Base-by-base conservation (phyloP, 805 yeast genomes). In the Pichia cabralensis region DNA sequence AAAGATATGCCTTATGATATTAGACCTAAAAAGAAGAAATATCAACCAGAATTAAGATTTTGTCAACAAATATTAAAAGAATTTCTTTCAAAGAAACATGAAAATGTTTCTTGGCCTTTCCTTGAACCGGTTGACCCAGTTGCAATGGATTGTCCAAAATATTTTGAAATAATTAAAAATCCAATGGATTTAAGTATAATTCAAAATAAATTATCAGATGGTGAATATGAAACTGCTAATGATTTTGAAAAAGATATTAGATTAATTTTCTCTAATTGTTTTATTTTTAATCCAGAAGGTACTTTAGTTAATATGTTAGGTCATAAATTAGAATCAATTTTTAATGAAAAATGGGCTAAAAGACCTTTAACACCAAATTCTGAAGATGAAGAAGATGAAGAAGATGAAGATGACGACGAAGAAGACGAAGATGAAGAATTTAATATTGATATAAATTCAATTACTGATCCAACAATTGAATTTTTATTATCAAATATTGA, bases 181-280 rank as follows among this genome's bases (percentile, higher is more conserved):
- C 98, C 98, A 40, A 92, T 92, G 97, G 98, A 92, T 59, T 67
- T 92, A 46, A 76, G 89, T 22, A 85, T 96, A 0, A 71, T 89
- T 37, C 79, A 77, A 48, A 69, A 74, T 39, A 89, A 88, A 55
- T 65, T 85, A 44, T 74, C 77, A 41, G 85, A 84, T 56, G 88
- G 88, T 58, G 82, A 81, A 48, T 92, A 92, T 56, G 89, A 82
- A 52, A 76, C 78, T 36, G 92, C 86, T 14, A 95, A 82, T 40
- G 88, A 83, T 43, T 86, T 89, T 53, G 95, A 80, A 53, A 61
- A 59, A 28, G 98, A 92, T 53, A 72, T 89, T 24, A 69, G 84
- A 38, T 68, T 86, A 41, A 82, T 92, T 39, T 88, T 92, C 62
- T 65, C 71, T 42, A 89, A 92, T 60, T 89, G 97, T 61, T 92